A percentile compares a stretch with the other conserved stretches of the same genome.
Evolutionary conservation across 768 basidiomycete genomes (phyloP).

Genomic region (Tylopilus sp.): DNA sequence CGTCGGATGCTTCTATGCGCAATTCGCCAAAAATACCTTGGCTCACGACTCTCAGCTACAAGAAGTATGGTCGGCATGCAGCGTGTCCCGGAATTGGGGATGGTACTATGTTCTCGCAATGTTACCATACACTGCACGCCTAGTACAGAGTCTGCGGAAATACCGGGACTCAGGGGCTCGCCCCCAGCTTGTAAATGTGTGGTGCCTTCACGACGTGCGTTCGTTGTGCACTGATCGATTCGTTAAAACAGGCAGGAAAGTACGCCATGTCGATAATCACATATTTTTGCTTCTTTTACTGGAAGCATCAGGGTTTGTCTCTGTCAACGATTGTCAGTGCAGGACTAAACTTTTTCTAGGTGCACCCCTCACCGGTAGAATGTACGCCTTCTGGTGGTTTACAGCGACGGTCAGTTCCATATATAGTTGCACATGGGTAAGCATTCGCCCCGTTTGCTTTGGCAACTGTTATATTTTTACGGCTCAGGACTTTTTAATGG

Average conservation of each 20-base stretch:
- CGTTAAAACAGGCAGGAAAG: constrained; percentile 68
- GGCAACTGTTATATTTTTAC: neutral
- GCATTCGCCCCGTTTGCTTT: constrained; percentile 15
- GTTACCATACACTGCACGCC: constrained; percentile 71
- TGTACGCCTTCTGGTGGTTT: constrained; percentile 72
- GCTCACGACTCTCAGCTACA: constrained; percentile 36
- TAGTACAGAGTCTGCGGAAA: constrained; percentile 84
- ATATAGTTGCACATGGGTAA: constrained; percentile 80
- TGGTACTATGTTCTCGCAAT: constrained; percentile 54
- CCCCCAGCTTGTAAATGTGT: constrained; percentile 86
- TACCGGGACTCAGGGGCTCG: constrained; percentile 69
- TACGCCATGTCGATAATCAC: constrained; percentile 64
- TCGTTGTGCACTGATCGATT: neutral
- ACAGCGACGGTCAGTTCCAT: constrained; percentile 57
- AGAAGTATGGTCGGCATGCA: constrained; percentile 41
- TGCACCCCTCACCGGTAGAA: constrained; percentile 39
- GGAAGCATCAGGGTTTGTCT: constrained; percentile 61
- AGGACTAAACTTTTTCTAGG: constrained; percentile 4
- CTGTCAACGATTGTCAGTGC: neutral
- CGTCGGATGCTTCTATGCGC: constrained; percentile 68
- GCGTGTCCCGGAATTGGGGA: constrained; percentile 52
- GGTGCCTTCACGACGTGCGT: constrained; percentile 17
- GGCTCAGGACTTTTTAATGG: constrained; percentile 77
- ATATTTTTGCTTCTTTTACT: constrained; percentile 69
- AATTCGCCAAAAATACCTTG: constrained; percentile 1